phyloP scores from a whole-genome alignment of 2,329 filamentous ascomycete species.

The Trichophaea hybrida region DNA sequence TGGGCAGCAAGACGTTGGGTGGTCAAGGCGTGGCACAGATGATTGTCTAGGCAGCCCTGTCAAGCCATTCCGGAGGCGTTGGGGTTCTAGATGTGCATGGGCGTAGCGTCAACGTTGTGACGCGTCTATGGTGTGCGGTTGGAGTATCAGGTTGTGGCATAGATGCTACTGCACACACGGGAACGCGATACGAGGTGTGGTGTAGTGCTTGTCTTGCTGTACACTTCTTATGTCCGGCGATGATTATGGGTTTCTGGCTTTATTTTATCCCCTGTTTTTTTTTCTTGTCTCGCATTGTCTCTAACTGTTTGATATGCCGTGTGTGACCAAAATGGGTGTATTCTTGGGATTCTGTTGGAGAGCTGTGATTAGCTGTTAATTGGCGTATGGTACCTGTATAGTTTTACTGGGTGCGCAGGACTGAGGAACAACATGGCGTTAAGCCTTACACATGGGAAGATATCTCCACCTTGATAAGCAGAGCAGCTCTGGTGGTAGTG shows the following conservation, averaged over 20 bases:
- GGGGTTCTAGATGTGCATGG: too few species aligned
- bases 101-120: not conserved
- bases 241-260: constrained; percentile 6
- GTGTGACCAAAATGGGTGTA: not conserved
- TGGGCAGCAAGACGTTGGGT: constrained; percentile 89
- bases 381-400: too few species aligned
- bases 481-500: too few species aligned
- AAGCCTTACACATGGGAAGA: too few species aligned
- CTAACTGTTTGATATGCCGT: not conserved
- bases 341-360: too few species aligned
- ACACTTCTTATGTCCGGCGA: not conserved
- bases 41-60: constrained; percentile 55
- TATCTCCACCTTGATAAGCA: too few species aligned
- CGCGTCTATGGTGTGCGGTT: not conserved
- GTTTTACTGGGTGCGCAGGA: too few species aligned
- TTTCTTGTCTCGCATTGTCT: constrained; percentile 10
- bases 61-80: not conserved
- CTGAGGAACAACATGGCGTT: too few species aligned
- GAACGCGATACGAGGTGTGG: not conserved
- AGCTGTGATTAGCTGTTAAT: too few species aligned
- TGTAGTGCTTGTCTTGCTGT: not conserved
- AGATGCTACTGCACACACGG: not conserved
- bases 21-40: constrained; percentile 91
- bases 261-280: constrained; percentile 11
- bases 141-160: not conserved